Conservation (phyloP, 495 filamentous ascomycete genomes). For the Astrocystis sublimbata region DNA sequence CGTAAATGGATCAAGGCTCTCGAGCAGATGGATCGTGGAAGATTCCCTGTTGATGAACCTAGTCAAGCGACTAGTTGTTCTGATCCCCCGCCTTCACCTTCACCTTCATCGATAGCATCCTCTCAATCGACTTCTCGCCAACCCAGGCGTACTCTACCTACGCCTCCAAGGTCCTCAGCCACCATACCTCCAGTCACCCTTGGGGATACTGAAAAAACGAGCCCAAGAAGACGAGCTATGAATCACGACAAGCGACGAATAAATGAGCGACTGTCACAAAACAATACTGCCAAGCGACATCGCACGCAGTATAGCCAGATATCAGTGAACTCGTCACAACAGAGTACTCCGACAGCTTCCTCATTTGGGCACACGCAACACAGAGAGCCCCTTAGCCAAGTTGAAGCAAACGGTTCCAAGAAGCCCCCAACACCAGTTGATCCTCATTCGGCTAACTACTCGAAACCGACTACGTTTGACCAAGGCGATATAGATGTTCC, state of each 20-base stretch:
- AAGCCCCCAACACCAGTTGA: not conserved
- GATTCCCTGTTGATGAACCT: conserved; percentile 30
- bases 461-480: not conserved
- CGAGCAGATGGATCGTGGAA: conserved; percentile 44
- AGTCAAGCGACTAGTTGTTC: conserved; percentile 30
- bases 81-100: conserved; percentile 3
- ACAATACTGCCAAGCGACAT: conserved; percentile 9
- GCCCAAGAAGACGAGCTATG: not conserved
- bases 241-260: conserved; percentile 16
- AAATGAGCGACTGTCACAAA: not conserved
- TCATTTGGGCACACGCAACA: not conserved
- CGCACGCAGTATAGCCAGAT: conserved; percentile 11
- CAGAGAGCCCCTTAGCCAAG: conserved; percentile 26
- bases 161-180: conserved; percentile 8
- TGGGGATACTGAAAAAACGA: not conserved
- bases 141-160: not conserved
- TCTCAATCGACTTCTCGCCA: not conserved
- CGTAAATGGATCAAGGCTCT: conserved; percentile 57
- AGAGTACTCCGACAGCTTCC: not conserved
- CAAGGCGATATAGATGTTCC: not conserved
- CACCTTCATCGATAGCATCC: conserved; percentile 6
- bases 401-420: conserved; percentile 21
- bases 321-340: conserved; percentile 7
- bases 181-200: not conserved
- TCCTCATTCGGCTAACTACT: not conserved